Evolutionary conservation across 805 yeast genomes (phyloP).

Genomic region (Wickerhamomyces subpelliculosus): DNA sequence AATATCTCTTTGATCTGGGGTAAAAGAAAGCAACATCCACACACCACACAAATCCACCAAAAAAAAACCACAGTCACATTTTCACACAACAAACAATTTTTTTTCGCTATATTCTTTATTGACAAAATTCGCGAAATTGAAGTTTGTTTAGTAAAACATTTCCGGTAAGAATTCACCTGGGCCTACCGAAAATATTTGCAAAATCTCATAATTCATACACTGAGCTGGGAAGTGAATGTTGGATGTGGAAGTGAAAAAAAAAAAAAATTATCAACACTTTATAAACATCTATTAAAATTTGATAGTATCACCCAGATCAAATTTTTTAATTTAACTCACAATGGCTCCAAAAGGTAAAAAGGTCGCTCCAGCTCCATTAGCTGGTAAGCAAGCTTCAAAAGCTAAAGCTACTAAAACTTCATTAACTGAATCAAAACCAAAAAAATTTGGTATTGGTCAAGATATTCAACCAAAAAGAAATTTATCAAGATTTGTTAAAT

Average conservation of each 20-base stretch:
- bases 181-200: too few species aligned
- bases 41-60: neutral
- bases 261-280: neutral
- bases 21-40: neutral
- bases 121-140: neutral
- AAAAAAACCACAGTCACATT: constrained; percentile 1
- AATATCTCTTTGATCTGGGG: too few species aligned
- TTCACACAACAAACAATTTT: neutral
- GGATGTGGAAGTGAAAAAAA: neutral
- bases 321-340: neutral
- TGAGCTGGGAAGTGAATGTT: too few species aligned
- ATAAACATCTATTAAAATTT: neutral
- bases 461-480: constrained; percentile 91
- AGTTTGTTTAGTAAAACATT: too few species aligned
- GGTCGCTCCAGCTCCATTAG: constrained; percentile 98
- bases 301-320: neutral
- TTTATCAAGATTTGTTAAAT: constrained; percentile 94
- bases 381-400: constrained; percentile 38
- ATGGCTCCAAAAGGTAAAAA: constrained; percentile 27
- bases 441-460: constrained; percentile 96
- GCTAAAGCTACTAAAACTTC: constrained; percentile 67
- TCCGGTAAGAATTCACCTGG: too few species aligned
- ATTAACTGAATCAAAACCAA: constrained; percentile 82
- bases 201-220: too few species aligned
- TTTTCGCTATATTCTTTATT: too few species aligned